Base-by-base conservation (phyloP, 495 filamentous ascomycete genomes). In the Trypethelium eluteriae region DNA sequence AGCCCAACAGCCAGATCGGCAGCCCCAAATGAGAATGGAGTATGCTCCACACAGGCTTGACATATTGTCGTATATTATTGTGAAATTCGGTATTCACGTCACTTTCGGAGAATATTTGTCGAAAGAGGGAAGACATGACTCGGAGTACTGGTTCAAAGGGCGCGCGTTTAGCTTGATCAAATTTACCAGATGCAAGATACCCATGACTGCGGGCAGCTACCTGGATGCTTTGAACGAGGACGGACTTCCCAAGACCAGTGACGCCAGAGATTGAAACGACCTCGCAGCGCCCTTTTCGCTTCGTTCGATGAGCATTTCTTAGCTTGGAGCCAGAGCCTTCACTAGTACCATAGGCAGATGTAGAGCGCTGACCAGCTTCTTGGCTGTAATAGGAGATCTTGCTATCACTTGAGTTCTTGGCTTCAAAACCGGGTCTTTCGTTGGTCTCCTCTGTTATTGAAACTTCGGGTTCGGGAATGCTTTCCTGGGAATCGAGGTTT, bases 31-130 rank as follows among this genome's bases (percentile, higher is more conserved):
- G 84, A 61, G 83, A 84, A 71, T 92, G 88, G 46, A 96, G 81
- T 57, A 87, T 83, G 6, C 86, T 82, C 92, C 92, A 96, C 66
- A 90, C 83, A 3, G 89, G 86, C 18, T 86, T 85, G 59, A 93
- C 82, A 64, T 89, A 89, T 32, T 83, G 80, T 65, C 90, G 86
- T 18, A 96, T 76, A 62, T 81, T 81, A 64, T 89, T 83, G 67
- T 96, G 92, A 70, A 95, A 94, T 3, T 88, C 82, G 0, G 89
- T 95, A 2, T 86, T 86, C 2, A 93, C 88, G 76, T 96, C 89
- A 64, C 87, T 87, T 73, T 96, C 92, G 0, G 91, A 93, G 78
- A 93, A 96, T 7, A 95, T 92, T 70, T 96, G 92, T 62, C 91
- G 89, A 68, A 96, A 89, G 4, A 96, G 78, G 47, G 89, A 92